Evolutionary conservation across 2,329 filamentous ascomycete species (phyloP).

Genomic region (Xylaria sp.): DNA sequence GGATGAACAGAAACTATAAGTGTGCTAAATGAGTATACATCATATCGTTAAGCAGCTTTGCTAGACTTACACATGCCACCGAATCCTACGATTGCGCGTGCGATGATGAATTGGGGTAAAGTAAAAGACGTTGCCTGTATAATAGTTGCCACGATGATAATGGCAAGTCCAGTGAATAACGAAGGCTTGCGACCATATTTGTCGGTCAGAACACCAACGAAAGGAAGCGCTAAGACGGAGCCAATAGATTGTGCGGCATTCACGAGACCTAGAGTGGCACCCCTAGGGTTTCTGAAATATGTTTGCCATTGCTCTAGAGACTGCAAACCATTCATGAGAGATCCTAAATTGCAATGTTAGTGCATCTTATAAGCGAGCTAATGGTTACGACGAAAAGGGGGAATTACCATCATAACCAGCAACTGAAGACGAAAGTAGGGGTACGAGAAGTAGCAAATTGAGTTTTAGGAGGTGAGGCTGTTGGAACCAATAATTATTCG

Average conservation of each 20-base stretch:
- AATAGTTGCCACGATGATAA: slow-evolving; percentile 52
- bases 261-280: slow-evolving; percentile 49
- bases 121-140: slow-evolving; percentile 54
- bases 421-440: slow-evolving; percentile 18
- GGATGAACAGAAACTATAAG: slow-evolving; percentile 52
- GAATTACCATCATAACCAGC: slow-evolving; percentile 19
- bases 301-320: slow-evolving; percentile 51
- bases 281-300: slow-evolving; percentile 49
- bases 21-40: not conserved
- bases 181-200: slow-evolving; percentile 46
- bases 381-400: not conserved
- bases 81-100: slow-evolving; percentile 54
- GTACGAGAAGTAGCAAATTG: slow-evolving; percentile 17
- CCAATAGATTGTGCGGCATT: slow-evolving; percentile 49
- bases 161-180: slow-evolving; percentile 48
- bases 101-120: slow-evolving; percentile 51
- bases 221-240: slow-evolving; percentile 51
- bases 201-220: slow-evolving; percentile 51
- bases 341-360: not conserved
- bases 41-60: not conserved
- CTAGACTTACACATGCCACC: slow-evolving; percentile 47
- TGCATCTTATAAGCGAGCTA: not conserved
- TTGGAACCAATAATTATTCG: slow-evolving; percentile 23
- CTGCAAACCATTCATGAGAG: slow-evolving; percentile 54
- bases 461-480: slow-evolving; percentile 17